These are phyloP conservation scores for Fagus sylvatica DNA, from an alignment of 306 rosid genomes.

Conservation along the genomic window DNA sequence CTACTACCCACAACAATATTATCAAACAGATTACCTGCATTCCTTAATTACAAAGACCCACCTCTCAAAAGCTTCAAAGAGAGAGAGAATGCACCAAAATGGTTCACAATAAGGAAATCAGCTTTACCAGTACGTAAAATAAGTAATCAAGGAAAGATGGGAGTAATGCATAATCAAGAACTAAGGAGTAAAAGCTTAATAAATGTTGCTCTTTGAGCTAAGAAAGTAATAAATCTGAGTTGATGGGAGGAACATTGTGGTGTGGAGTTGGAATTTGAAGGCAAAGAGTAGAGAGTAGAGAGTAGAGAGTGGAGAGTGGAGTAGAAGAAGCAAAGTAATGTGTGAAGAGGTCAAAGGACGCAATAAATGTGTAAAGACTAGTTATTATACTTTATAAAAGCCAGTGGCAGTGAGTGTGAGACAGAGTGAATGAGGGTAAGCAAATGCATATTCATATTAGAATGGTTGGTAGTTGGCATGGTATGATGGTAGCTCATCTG, in stretches of 20 bases:
- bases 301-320: too few species aligned
- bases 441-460: too few species aligned
- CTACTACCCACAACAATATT: slow-evolving; percentile 37
- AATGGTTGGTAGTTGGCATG: slow-evolving; percentile 27
- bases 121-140: too few species aligned
- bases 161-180: too few species aligned
- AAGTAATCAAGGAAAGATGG: too few species aligned
- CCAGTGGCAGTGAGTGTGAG: neutral
- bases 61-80: slow-evolving; percentile 28
- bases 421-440: slow-evolving; percentile 4
- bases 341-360: too few species aligned
- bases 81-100: slow-evolving; percentile 16
- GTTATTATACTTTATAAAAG: too few species aligned
- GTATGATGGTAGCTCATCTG: slow-evolving; percentile 9
- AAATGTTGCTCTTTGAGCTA: neutral
- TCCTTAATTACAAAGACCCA: slow-evolving; percentile 44
- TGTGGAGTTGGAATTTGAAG: slow-evolving; percentile 21
- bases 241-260: slow-evolving; percentile 19
- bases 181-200: too few species aligned
- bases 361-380: too few species aligned
- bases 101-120: neutral
- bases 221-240: slow-evolving; percentile 10
- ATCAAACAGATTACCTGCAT: slow-evolving; percentile 66
- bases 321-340: too few species aligned
- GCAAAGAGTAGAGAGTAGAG: slow-evolving; percentile 2